Base-by-base conservation (phyloP, 2,329 filamentous ascomycete species). In the Aureobasidium zeae region DNA sequence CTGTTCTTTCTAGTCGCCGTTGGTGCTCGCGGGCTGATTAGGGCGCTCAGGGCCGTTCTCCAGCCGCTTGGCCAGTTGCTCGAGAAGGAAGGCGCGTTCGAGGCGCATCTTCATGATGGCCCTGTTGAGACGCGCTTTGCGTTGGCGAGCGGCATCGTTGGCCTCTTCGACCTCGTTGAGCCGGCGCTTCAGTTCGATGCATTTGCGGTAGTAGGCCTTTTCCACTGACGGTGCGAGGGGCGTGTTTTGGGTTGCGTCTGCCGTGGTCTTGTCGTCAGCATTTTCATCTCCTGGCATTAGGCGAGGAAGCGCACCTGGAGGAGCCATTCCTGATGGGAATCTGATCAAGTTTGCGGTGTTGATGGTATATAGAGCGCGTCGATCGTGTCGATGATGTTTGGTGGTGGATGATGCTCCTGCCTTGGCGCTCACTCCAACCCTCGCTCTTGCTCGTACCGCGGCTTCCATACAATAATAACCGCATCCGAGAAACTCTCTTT, bases 171-270 rank as follows among this genome's bases (percentile, higher is more conserved):
- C 86, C 62, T 95, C 88, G 61, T 81, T 83, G 51, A 91, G 85
- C 49, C 91, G 83, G 55, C 86, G 83, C 67, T 93, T 93, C 16
- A 98, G 76, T 55, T 93, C 84, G 60, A 95, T 86, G 64, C 89
- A 96, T 77, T 98, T 96, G 52, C 86, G 79, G 57, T 91, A 87
- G 66, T 96, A 98, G 38, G 89, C 88, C 61, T 89, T 83, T 65
- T 98, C 89, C 50, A 96, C 87, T 12, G 87, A 94, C 12, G 91
- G 89, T 15, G 89, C 86, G 45, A 80, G 74, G 10, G 70, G 60
- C n/a, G 61, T 61, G 51, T 57, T 58, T 12, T 47, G 20, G 6
- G 53, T 52, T 35, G 51, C 36, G 13, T 41, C 44, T 28, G 35
- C 37, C 5, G 20, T 10, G n/a, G n/a, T n/a, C 4, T 3, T 13